These are phyloP conservation scores for Trichosporon inkin DNA, from an alignment of 1,284 basidiomycete genomes.

Conservation along the genomic window DNA sequence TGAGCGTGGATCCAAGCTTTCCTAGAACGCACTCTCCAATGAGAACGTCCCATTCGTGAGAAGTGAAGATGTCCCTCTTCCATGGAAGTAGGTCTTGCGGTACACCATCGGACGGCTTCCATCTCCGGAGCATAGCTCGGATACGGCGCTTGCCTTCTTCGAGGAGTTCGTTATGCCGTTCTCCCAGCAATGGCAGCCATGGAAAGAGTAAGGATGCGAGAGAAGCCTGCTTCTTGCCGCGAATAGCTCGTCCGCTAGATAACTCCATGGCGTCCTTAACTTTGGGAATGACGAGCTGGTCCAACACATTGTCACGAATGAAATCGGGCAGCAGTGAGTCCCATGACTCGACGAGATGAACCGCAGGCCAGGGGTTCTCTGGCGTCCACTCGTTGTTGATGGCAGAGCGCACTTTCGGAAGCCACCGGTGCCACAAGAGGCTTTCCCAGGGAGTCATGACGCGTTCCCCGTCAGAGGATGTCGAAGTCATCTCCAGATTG, in stretches of 20 bases:
- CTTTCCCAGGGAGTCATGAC: conserved; percentile 93
- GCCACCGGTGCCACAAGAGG: conserved; percentile 88
- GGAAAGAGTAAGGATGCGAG: conserved; percentile 86
- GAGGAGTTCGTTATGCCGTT: conserved; percentile 71
- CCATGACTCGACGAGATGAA: conserved; percentile 85
- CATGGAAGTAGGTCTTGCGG: conserved; percentile 70
- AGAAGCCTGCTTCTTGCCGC: conserved; percentile 45
- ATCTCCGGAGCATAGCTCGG: conserved; percentile 69
- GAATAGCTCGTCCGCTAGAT: conserved; percentile 60
- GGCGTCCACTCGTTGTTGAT: conserved; percentile 93
- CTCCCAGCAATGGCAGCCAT: conserved; percentile 84
- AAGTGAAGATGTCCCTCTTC: conserved; percentile 71
- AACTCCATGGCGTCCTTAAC: conserved; percentile 75
- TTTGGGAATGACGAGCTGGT: conserved; percentile 92
- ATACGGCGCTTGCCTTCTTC: conserved; percentile 82
- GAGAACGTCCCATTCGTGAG: conserved; percentile 83
- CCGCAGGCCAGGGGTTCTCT: conserved; percentile 64
- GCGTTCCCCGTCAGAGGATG: conserved; percentile 16
- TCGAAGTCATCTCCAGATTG: conserved; percentile 22
- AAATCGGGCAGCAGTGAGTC: conserved; percentile 78
- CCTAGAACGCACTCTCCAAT: conserved; percentile 86
- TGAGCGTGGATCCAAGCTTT: conserved; percentile 72
- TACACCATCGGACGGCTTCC: conserved; percentile 69
- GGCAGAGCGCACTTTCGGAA: conserved; percentile 83
- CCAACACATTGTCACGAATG: conserved; percentile 88